A percentile compares a stretch with the other conserved stretches of the same genome.
Conservation (phyloP, 2,329 filamentous ascomycete genomes). For the Diaporthe citriasiana region DNA sequence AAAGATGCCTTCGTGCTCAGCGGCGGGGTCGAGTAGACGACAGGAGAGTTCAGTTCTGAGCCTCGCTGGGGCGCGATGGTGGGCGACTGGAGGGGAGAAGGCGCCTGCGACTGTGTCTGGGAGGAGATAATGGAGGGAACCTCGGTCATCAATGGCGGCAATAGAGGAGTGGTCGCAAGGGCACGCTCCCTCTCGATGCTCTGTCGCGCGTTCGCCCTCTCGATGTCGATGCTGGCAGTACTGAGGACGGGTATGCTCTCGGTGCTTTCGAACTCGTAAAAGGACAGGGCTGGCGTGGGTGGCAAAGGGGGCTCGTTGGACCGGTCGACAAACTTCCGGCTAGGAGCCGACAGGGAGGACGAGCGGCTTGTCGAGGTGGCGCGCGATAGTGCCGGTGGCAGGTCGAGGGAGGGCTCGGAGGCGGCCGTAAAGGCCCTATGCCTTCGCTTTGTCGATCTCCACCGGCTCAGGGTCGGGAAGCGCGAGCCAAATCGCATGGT, state of each 20-base stretch:
- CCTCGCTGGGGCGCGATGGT: conserved; percentile 74
- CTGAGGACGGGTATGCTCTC: conserved; percentile 66
- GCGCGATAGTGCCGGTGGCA: conserved; percentile 74
- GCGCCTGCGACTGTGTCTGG: conserved; percentile 66
- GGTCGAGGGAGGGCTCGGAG: conserved; percentile 88
- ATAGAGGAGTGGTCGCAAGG: conserved; percentile 83
- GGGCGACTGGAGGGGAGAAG: conserved; percentile 90
- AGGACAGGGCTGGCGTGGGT: conserved; percentile 74
- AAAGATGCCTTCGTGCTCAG: conserved; percentile 83
- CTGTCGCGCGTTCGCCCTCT: conserved; percentile 63
- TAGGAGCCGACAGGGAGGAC: conserved; percentile 79
- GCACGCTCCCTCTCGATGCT: conserved; percentile 70
- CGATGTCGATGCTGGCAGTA: conserved; percentile 68
- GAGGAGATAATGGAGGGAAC: conserved; percentile 60
- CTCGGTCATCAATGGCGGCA: conserved; percentile 83
- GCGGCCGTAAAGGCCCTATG: conserved; percentile 70
- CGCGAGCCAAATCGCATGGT: conserved; percentile 76
- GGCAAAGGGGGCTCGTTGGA: conserved; percentile 67
- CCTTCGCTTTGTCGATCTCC: conserved; percentile 62
- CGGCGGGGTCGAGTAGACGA: conserved; percentile 73
- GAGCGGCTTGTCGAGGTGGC: conserved; percentile 79
- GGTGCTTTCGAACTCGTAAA: conserved; percentile 73
- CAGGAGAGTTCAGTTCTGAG: conserved; percentile 56
- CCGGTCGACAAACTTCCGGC: conserved; percentile 60
- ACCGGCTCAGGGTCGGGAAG: conserved; percentile 66